Evolutionary conservation across 1,139 yeast genomes (phyloP).

Genomic region (Kodamaea plutei): DNA sequence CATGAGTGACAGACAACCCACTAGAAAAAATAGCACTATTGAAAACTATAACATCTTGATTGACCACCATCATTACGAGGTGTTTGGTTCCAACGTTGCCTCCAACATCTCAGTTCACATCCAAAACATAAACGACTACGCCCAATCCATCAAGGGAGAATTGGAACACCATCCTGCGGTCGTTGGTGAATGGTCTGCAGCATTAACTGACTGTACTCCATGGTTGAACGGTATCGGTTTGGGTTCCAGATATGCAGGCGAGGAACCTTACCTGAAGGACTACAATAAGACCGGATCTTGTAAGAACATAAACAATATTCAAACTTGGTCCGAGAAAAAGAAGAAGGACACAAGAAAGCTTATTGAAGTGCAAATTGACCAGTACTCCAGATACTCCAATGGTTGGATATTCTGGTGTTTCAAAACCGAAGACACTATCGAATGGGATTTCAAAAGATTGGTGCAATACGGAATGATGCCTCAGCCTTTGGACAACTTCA

Average conservation of each 20-base stretch:
- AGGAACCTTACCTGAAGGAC: slow-evolving; percentile 31
- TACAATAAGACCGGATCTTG: slow-evolving; percentile 30
- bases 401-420: slow-evolving; percentile 74
- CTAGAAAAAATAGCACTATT: slow-evolving; percentile 8
- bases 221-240: slow-evolving; percentile 62
- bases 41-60: slow-evolving; percentile 43
- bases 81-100: slow-evolving; percentile 45
- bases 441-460: slow-evolving; percentile 59
- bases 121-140: slow-evolving; percentile 32
- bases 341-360: slow-evolving; percentile 48
- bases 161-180: slow-evolving; percentile 44
- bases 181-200: slow-evolving; percentile 65
- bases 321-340: slow-evolving; percentile 32
- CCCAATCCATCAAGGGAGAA: slow-evolving; percentile 32
- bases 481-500: slow-evolving; percentile 49
- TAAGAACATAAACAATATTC: slow-evolving; percentile 26
- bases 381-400: slow-evolving; percentile 34
- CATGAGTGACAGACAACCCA: slow-evolving; percentile 25
- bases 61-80: slow-evolving; percentile 66
- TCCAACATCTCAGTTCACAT: slow-evolving; percentile 37
- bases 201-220: slow-evolving; percentile 60
- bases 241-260: slow-evolving; percentile 57
- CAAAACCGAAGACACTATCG: slow-evolving; percentile 58
- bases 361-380: slow-evolving; percentile 43
- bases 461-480: slow-evolving; percentile 53